Conservation (phyloP, 148 eudicot species). For the Dianthus caryophyllus region DNA sequence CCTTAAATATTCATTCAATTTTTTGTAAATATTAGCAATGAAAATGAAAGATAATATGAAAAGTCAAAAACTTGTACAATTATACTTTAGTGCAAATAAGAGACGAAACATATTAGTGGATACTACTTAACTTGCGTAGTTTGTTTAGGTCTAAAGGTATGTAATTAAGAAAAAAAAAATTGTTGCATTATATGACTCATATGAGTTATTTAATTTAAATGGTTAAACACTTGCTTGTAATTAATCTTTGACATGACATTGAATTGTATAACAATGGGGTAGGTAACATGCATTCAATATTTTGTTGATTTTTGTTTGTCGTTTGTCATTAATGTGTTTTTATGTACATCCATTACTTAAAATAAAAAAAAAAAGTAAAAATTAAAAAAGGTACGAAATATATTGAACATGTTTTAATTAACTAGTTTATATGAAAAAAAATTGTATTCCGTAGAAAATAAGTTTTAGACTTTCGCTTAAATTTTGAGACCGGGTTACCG, state of each 20-base stretch:
- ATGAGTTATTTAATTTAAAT: constrained; percentile 10
- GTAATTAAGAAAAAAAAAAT: too few relatives aligned
- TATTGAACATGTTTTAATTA: too few relatives aligned
- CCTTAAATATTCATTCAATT: neutral
- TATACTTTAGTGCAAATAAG: constrained; percentile 2
- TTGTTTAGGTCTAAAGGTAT: neutral
- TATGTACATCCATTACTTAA: neutral
- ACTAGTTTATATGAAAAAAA: too few relatives aligned
- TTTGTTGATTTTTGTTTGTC: too few relatives aligned
- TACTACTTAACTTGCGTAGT: constrained; percentile 15
- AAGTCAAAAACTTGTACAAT: constrained; percentile 22
- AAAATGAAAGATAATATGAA: neutral
- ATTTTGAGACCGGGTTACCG: too few relatives aligned
- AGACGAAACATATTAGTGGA: neutral
- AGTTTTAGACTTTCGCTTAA: too few relatives aligned
- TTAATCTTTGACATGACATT: constrained; percentile 9
- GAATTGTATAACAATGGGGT: neutral
- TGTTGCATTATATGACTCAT: neutral
- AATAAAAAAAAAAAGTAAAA: too few relatives aligned
- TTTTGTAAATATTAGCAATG: constrained; percentile 5
- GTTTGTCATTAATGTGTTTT: neutral
- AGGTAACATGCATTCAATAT: neutral
- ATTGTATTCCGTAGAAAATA: too few relatives aligned
- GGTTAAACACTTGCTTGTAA: constrained; percentile 13
- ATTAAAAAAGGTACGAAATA: too few relatives aligned